Conservation (phyloP, 139 green algal genomes). For the Yamagishiella unicocca region DNA sequence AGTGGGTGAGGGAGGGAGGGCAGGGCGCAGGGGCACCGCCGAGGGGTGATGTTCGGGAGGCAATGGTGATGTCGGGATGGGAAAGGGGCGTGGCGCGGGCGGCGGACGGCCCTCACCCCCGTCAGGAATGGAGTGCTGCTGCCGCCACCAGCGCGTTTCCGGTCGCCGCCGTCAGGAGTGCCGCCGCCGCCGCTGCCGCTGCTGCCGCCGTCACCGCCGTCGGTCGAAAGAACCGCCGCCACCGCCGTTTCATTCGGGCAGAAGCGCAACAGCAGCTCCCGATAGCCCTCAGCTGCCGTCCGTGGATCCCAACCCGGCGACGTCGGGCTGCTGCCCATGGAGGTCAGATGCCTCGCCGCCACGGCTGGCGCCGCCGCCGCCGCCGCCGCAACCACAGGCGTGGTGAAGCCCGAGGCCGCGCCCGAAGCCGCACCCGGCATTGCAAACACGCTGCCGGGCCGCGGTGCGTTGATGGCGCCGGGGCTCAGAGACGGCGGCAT, state of each 20-base stretch:
- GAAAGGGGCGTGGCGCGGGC: too few species aligned
- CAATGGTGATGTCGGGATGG: too few species aligned
- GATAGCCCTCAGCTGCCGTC: background rate
- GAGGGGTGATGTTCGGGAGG: too few species aligned
- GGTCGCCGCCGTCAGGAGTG: background rate
- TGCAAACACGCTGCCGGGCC: background rate
- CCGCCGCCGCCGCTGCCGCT: background rate
- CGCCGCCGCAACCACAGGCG: background rate
- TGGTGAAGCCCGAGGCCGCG: background rate
- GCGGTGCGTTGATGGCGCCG: background rate
- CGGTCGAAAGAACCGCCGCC: background rate
- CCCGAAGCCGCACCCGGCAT: background rate
- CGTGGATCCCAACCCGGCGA: background rate
- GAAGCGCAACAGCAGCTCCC: slow-evolving; percentile 19
- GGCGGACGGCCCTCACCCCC: background rate
- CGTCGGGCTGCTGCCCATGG: background rate
- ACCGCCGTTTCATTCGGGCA: slow-evolving; percentile 43
- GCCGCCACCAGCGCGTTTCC: background rate
- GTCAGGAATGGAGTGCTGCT: background rate
- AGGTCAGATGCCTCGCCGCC: background rate
- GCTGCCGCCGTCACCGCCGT: background rate
- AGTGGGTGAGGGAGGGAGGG: too few species aligned
- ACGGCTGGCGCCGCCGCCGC: background rate
- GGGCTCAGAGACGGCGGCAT: background rate
- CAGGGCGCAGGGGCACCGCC: too few species aligned